A percentile compares a stretch with the other conserved stretches of the same genome.
phyloP scores from a whole-genome alignment of 495 filamentous ascomycete species.

The Bacidia rubella region DNA sequence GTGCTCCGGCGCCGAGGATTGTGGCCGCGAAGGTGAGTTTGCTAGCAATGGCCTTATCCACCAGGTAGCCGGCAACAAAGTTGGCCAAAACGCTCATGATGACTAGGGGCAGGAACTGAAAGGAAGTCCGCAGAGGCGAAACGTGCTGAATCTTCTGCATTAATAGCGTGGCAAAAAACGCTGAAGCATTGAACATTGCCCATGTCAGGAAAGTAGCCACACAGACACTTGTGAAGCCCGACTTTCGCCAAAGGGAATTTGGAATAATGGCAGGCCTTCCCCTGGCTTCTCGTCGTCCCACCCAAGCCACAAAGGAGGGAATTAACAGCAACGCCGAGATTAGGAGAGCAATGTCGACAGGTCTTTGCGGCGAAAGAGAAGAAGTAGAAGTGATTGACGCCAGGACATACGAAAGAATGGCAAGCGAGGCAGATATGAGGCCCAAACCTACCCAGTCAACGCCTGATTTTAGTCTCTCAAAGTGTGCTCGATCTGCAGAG shows the following conservation, averaged over 20 bases:
- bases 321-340: constrained; percentile 29
- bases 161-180: constrained; percentile 33
- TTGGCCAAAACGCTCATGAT: constrained; percentile 19
- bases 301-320: constrained; percentile 32
- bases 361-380: constrained; percentile 12
- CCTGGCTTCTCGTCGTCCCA: constrained; percentile 30
- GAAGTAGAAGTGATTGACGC: constrained; percentile 24
- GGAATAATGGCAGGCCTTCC: constrained; percentile 32
- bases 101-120: constrained; percentile 21
- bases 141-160: constrained; percentile 30
- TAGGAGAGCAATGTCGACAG: constrained; percentile 25
- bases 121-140: constrained; percentile 27
- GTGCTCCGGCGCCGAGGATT: neutral
- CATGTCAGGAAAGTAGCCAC: constrained; percentile 38
- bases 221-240: constrained; percentile 35
- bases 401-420: constrained; percentile 30
- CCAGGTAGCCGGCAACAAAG: constrained; percentile 14
- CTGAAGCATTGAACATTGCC: constrained; percentile 36
- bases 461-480: constrained; percentile 21
- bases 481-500: constrained; percentile 7
- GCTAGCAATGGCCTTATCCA: constrained; percentile 17
- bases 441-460: constrained; percentile 37
- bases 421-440: constrained; percentile 25
- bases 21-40: constrained; percentile 11
- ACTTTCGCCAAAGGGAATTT: constrained; percentile 38